Conservation (phyloP, 2,329 filamentous ascomycete species). For the Aurifilum marmelostoma region DNA sequence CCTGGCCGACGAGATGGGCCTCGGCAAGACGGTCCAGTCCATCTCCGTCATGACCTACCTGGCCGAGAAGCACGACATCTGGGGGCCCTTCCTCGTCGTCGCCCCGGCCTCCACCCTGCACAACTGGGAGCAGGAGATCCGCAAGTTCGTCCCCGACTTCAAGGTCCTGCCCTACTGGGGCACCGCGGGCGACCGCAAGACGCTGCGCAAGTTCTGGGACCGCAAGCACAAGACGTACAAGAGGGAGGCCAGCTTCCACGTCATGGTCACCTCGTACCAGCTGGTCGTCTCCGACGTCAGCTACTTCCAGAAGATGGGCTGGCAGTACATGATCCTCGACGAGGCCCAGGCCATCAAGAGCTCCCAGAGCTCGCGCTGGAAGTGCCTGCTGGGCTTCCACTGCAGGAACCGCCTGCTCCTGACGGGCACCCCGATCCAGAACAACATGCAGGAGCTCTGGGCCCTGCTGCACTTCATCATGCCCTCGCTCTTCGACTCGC, state of each 20-base stretch:
- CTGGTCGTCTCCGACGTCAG: constrained; percentile 93
- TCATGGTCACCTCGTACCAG: constrained; percentile 95
- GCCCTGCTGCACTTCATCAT: constrained; percentile 98
- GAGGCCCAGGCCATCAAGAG: constrained; percentile 99
- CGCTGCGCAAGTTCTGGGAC: constrained; percentile 98
- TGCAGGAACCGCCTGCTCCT: constrained; percentile 92
- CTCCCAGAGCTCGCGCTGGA: constrained; percentile 94
- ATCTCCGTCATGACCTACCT: constrained; percentile 99
- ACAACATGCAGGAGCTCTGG: constrained; percentile 99
- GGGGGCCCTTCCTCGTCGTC: constrained; percentile 96
- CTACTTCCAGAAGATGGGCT: constrained; percentile 98
- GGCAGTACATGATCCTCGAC: constrained; percentile 99
- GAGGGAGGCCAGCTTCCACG: constrained; percentile 91
- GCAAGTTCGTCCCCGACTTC: constrained; percentile 89
- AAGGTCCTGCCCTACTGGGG: constrained; percentile 99
- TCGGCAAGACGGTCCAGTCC: constrained; percentile 97
- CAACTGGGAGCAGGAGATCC: constrained; percentile 99
- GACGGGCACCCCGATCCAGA: constrained; percentile 97
- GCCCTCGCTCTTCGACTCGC: constrained; percentile 96
- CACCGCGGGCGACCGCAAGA: constrained; percentile 89
- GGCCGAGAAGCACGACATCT: constrained; percentile 95
- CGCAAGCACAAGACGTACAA: constrained; percentile 95
- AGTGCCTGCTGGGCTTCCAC: constrained; percentile 89
- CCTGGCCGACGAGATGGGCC: constrained; percentile 98
- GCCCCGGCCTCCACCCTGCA: constrained; percentile 94